Evolutionary conservation across 2,329 filamentous ascomycete genomes (phyloP).

Genomic region (Pseudocercospora fuligena): DNA sequence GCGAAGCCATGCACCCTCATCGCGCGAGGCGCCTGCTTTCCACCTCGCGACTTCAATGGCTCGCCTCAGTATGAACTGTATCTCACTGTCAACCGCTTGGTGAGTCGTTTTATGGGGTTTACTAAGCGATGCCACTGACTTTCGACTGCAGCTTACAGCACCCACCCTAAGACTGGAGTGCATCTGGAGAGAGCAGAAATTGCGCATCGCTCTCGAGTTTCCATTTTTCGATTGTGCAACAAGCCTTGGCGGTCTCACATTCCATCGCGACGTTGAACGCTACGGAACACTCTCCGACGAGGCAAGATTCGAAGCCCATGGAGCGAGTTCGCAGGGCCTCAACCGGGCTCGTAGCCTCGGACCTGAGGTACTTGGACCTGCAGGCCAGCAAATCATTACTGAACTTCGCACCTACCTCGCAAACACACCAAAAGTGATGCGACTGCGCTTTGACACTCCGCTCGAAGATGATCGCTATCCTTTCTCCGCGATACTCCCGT

Average conservation of each 20-base stretch:
- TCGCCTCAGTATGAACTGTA: neutral
- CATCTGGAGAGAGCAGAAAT: conserved; percentile 5
- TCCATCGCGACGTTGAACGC: neutral
- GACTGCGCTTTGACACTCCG: conserved; percentile 15
- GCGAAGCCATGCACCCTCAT: conserved; percentile 14
- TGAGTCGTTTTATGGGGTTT: neutral
- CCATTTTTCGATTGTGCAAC: conserved; percentile 6
- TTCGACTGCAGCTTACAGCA: conserved; percentile 15
- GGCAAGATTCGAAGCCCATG: conserved; percentile 9
- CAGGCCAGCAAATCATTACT: conserved; percentile 6
- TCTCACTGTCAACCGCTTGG: conserved; percentile 15
- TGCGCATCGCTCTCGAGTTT: conserved; percentile 7
- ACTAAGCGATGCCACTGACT: conserved; percentile 9
- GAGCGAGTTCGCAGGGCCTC: conserved; percentile 19
- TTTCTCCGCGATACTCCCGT: conserved; percentile 18
- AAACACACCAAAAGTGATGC: conserved; percentile 6
- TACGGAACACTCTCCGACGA: conserved; percentile 13
- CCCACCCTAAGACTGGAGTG: conserved; percentile 19
- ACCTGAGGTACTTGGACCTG: neutral
- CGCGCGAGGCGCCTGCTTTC: conserved; percentile 1
- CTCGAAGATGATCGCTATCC: conserved; percentile 5
- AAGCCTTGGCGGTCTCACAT: conserved; percentile 1
- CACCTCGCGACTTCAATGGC: neutral
- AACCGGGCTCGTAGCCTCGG: conserved; percentile 10
- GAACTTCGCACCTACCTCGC: conserved; percentile 11